Percentiles rank a stretch among this genome's conserved stretches.
These are phyloP conservation scores for Camillea tinctor DNA, from an alignment of 2,329 filamentous ascomycete species.

Conservation along the genomic window DNA sequence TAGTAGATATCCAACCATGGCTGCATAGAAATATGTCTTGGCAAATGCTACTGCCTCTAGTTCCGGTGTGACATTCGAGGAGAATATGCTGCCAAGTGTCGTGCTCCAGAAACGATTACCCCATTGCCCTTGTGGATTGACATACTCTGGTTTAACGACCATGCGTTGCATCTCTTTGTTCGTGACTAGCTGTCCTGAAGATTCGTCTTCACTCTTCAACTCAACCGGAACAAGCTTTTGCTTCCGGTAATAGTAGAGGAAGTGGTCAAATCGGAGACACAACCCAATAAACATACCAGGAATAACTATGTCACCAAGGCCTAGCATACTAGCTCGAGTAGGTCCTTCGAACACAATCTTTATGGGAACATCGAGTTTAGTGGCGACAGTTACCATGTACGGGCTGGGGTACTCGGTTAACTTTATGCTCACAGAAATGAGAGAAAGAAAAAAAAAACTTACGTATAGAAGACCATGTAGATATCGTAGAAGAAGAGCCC, in stretches of 20 bases:
- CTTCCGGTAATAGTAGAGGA: slow-evolving; percentile 74
- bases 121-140: slow-evolving; percentile 70
- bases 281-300: slow-evolving; percentile 88
- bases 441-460: slow-evolving; percentile 39
- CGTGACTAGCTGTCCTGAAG: slow-evolving; percentile 35
- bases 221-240: slow-evolving; percentile 47
- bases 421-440: not conserved
- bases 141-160: slow-evolving; percentile 51
- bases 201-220: slow-evolving; percentile 30
- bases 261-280: slow-evolving; percentile 87
- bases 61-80: slow-evolving; percentile 32
- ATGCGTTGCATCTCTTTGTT: slow-evolving; percentile 41
- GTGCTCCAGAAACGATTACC: slow-evolving; percentile 79
- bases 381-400: slow-evolving; percentile 85
- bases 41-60: slow-evolving; percentile 57
- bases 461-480: slow-evolving; percentile 85
- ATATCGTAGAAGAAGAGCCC: slow-evolving; percentile 95
- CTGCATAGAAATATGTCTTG: slow-evolving; percentile 83
- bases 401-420: slow-evolving; percentile 50
- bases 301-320: slow-evolving; percentile 89
- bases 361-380: slow-evolving; percentile 84
- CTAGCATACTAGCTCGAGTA: slow-evolving; percentile 75
- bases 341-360: slow-evolving; percentile 77
- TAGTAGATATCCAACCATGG: slow-evolving; percentile 71
- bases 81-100: slow-evolving; percentile 25